Evolutionary conservation across 371 early-diverging fungal species (phyloP).

Genomic region (Mortierella sp.): DNA sequence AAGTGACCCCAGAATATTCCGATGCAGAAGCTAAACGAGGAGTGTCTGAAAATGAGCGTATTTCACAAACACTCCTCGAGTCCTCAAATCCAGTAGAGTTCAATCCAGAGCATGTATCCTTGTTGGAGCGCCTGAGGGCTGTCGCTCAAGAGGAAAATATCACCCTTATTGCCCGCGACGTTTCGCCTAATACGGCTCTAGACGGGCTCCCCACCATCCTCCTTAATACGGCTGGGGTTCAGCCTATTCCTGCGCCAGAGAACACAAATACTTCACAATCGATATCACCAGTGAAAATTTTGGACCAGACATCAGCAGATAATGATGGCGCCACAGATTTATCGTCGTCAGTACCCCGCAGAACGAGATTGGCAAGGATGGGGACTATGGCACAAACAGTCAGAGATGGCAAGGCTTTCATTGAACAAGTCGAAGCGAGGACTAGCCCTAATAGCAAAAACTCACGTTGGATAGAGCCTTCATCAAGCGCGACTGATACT

Average conservation of each 20-base stretch:
- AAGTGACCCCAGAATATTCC: no score
- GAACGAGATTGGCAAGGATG: constrained; percentile 20
- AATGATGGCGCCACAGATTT: not conserved
- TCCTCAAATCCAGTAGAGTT: not conserved
- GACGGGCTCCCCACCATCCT: not conserved
- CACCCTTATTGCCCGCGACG: not conserved
- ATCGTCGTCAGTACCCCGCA: constrained; percentile 19
- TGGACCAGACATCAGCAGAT: not conserved
- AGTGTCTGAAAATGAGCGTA: no score
- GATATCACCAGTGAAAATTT: not conserved
- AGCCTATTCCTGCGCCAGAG: not conserved
- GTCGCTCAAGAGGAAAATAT: constrained; percentile 27
- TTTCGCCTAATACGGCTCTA: not conserved
- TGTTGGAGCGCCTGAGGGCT: constrained; percentile 26
- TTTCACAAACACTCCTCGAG: not conserved
- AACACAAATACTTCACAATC: not conserved
- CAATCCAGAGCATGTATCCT: constrained; percentile 9
- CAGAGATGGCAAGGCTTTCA: constrained; percentile 34
- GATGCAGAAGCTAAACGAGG: not conserved
- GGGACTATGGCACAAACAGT: constrained; percentile 42
- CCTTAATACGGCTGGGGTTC: not conserved
- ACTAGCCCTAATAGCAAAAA: constrained; percentile 7
- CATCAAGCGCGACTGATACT: no score
- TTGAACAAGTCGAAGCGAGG: constrained; percentile 17
- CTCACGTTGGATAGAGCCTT: not conserved